Evolutionary conservation across 2,329 filamentous ascomycete genomes (phyloP), one percentile per base, ranked within the genome.

Genomic region (Stagonosporopsis rhizophila): DNA sequence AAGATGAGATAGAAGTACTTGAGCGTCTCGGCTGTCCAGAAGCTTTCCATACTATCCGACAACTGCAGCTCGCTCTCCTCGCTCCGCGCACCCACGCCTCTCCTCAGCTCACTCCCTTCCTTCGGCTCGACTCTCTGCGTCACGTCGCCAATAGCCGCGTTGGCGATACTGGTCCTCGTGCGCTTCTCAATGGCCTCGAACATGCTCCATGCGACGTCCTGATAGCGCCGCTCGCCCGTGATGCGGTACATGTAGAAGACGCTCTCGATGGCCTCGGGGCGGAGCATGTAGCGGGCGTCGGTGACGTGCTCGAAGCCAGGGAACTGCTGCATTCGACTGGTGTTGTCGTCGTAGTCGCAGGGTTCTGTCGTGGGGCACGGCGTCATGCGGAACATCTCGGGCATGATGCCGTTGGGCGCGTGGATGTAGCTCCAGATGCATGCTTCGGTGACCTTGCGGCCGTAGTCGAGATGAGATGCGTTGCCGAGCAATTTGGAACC

Each of bases 201-300:
- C 88, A 92, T 91, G 44, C 79, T 78, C 89, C 89, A 91, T 1
- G 87, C 89, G 67, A 87, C 84, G 49, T 89, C 83, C 67, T 84
- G 84, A 80, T 87, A 89, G 25, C 77, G 74, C 3, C 79, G 66
- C 56, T 90, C 85, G 23, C 88, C 89, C 0, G 88, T 91, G 57
- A 90, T 79, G 48, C 89, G 84, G 71, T 88, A 91, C 79, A 92
- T 84, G 67, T 91, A 83, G 71, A 91, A 93, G 4, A 93, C 83
- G 20, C 85, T 89, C 77, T 92, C 89, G 53, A 92, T 90, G 1
- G 89, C 89, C 74, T 92, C 89, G 9, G 89, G 89, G 5, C 74
- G 82, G 17, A 90, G 78, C 32, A 88, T 82, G 70, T 89, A 89
- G 45, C 81, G 79, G 27, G 79, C 75, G 62, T 88, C 85, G 34